Conservation (phyloP, 1,284 basidiomycete species). For the Cryptococcus depauperatus region DNA sequence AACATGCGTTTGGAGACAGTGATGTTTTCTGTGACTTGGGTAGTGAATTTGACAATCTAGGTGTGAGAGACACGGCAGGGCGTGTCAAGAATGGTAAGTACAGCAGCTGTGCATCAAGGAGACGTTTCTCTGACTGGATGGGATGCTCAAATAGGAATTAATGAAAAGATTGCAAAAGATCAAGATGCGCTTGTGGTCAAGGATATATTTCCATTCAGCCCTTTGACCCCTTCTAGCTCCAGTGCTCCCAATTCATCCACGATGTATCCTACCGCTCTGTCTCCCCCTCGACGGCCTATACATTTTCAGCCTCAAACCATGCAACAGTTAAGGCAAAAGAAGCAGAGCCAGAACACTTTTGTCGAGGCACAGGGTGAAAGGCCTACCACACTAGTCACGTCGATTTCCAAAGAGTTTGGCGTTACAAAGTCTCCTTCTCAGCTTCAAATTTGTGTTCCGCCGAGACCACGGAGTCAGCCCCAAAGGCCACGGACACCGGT, state of each 20-base stretch:
- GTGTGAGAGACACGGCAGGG: no score
- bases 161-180: conserved; percentile 8
- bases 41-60: no score
- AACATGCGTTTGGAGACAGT: no score
- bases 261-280: conserved; percentile 21
- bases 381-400: no score
- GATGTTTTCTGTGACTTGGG: no score
- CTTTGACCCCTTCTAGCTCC: conserved; percentile 13
- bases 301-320: conserved; percentile 13
- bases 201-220: background rate
- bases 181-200: conserved; percentile 1
- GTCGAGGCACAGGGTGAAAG: no score
- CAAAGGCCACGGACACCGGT: conserved; percentile 3
- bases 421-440: conserved; percentile 3
- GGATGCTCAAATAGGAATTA: conserved; percentile 2
- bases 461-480: background rate
- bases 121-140: background rate
- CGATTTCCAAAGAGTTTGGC: no score
- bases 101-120: background rate
- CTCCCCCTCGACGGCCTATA: conserved; percentile 25
- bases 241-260: conserved; percentile 1
- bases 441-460: background rate
- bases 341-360: no score
- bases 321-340: no score
- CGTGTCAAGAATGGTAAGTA: background rate